Percentiles rank a stretch among this genome's conserved stretches.
Evolutionary conservation across 164 flowering plant genomes (phyloP).

Genomic region (Vitis rotundifolia): DNA sequence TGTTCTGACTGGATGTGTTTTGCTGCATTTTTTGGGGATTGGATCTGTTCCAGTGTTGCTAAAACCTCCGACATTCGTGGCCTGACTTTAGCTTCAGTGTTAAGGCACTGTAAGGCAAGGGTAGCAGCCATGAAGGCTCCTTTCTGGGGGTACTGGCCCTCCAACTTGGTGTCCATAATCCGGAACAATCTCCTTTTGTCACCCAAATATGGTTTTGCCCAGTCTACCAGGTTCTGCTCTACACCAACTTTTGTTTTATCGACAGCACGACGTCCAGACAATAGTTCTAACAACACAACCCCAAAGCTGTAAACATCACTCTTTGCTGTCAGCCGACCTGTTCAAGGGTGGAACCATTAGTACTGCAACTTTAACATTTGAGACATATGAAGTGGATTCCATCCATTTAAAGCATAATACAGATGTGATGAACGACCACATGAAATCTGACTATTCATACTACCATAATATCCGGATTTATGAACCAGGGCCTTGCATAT

Average conservation of each 20-base stretch:
- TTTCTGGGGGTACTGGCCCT: slow-evolving; percentile 62
- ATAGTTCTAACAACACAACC: slow-evolving; percentile 65
- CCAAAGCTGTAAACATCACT: slow-evolving; percentile 89
- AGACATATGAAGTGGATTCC: neutral
- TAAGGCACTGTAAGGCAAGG: slow-evolving; percentile 65
- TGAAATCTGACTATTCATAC: neutral
- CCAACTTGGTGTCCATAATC: slow-evolving; percentile 48
- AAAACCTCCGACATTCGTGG: slow-evolving; percentile 76
- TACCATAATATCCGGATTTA: neutral
- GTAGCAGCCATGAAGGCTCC: slow-evolving; percentile 61
- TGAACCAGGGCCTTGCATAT: neutral
- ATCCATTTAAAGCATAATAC: neutral
- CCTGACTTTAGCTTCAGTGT: slow-evolving; percentile 51
- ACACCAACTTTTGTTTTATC: slow-evolving; percentile 49
- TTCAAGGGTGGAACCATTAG: neutral
- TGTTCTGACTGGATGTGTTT: slow-evolving; percentile 29
- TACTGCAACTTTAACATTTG: neutral
- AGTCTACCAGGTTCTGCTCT: slow-evolving; percentile 70
- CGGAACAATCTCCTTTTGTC: slow-evolving; percentile 61
- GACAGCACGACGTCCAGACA: slow-evolving; percentile 61
- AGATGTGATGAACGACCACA: neutral
- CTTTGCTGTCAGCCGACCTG: slow-evolving; percentile 62
- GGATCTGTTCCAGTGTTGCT: slow-evolving; percentile 57
- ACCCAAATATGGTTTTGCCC: slow-evolving; percentile 67
- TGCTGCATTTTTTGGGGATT: slow-evolving; percentile 33